phyloP scores from a whole-genome alignment of 1,139 yeast genomes.

The Pichia sp. region DNA sequence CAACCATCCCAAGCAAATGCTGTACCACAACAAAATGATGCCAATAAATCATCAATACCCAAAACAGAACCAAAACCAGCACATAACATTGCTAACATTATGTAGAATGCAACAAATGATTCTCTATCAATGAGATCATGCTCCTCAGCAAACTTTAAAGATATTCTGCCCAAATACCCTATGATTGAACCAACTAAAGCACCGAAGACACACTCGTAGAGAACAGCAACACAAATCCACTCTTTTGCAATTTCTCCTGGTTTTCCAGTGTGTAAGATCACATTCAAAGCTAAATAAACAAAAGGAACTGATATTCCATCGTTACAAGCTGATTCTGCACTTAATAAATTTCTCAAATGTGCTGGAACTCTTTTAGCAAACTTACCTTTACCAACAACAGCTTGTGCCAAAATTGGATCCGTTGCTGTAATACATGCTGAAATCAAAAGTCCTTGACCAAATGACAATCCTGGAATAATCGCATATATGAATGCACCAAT shows the following conservation, averaged over 20 bases:
- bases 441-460: conserved; percentile 69
- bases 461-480: conserved; percentile 73
- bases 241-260: conserved; percentile 68
- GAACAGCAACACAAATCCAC: conserved; percentile 73
- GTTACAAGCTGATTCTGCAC: conserved; percentile 95
- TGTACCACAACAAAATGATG: conserved; percentile 92
- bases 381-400: conserved; percentile 96
- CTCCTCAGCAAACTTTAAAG: conserved; percentile 72
- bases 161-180: conserved; percentile 70
- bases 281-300: conserved; percentile 64
- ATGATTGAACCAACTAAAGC: conserved; percentile 66
- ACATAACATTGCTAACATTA: conserved; percentile 76
- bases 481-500: conserved; percentile 83
- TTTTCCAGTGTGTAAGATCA: conserved; percentile 61
- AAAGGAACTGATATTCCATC: conserved; percentile 99
- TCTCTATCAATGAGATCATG: conserved; percentile 81
- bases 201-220: conserved; percentile 88
- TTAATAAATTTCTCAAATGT: conserved; percentile 77
- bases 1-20: conserved; percentile 97
- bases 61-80: conserved; percentile 91
- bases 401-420: conserved; percentile 95
- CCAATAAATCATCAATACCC: conserved; percentile 88
- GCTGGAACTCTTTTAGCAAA: conserved; percentile 98
- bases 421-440: conserved; percentile 97
- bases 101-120: conserved; percentile 84